Evolutionary conservation across 2,329 filamentous ascomycete genomes (phyloP).

Genomic region (Botrytis pseudocinerea): DNA sequence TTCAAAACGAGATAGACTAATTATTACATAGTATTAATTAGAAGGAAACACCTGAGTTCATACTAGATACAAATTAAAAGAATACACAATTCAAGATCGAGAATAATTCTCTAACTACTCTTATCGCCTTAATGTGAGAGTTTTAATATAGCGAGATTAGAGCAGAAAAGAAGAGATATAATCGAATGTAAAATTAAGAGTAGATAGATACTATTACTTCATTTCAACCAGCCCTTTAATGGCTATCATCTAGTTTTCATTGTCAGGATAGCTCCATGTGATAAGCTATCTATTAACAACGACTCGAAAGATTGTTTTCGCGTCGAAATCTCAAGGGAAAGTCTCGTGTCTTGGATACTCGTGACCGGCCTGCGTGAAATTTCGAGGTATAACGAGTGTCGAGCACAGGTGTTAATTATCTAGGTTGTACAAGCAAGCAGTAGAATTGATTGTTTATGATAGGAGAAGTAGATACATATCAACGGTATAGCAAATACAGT

Average conservation of each 20-base stretch:
- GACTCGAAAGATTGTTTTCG: neutral
- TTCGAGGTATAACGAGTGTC: neutral
- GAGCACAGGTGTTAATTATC: neutral
- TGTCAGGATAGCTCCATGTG: too few relatives aligned
- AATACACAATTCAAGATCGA: too few relatives aligned
- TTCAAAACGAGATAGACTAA: neutral
- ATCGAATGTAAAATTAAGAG: neutral
- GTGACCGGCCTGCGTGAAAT: neutral
- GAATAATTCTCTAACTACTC: neutral
- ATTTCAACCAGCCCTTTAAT: neutral
- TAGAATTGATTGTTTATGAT: neutral
- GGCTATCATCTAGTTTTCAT: too few relatives aligned
- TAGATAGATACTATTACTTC: neutral
- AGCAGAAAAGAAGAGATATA: neutral
- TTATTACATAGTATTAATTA: neutral
- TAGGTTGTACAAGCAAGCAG: neutral
- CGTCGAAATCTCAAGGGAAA: neutral
- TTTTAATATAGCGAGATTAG: rapidly evolving
- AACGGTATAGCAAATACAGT: neutral
- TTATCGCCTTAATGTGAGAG: rapidly evolving
- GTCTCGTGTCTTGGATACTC: rapidly evolving
- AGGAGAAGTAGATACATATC: neutral
- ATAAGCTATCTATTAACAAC: neutral
- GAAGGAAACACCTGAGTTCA: rapidly evolving
- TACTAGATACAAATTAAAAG: neutral